Evolutionary conservation across 1,284 basidiomycete species (phyloP), one percentile per base, ranked within the genome.

Genomic region (Melampsora medusae): DNA sequence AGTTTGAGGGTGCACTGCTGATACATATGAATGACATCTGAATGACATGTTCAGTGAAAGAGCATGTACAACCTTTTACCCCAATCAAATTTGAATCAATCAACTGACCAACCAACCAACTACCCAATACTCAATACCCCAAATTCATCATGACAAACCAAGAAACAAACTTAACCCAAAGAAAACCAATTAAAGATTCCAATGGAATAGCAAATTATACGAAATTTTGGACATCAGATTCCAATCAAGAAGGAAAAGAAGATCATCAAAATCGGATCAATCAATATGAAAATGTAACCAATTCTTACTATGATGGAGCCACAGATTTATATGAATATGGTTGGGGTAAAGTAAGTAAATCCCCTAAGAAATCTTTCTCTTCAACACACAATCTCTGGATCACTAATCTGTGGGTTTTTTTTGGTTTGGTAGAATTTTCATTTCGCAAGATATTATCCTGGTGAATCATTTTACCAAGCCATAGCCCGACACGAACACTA

Each of bases 401-500:
- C 35, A 35, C 49, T 35, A 71, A 5, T 17, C 1, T 38, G 35
- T 31, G 46, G 48, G 6, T 64, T 16, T 9, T 48, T 22, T 4
- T 71, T 10, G 82, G 81, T 81, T 80, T 38, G 1, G 2, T 78
- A 80, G 73, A 83, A 82, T 80, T 83, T 83, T 79, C 82, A 83
- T 79, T 83, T 83, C 77, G 81, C 81, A 19, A 80, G 82, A 33
- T 83, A 83, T 80, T 83, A 82, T 78, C 80, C 80, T 17, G 82
- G 82, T 38, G 82, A 83, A 78, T 79, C 81, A 10, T 83, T 83
- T 78, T 80, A 80, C 79, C 82, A 83, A 79, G 82, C 82, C 42
- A 79, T 99, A 76, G 95, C 96, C 19, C 91, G 97, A 71, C 96
- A 99, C 83, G 96, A 99, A 85, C 96, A 99, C 85, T 99, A 96